phyloP scores from a whole-genome alignment of 345 rosid species.

The Clarkia xantiana region DNA sequence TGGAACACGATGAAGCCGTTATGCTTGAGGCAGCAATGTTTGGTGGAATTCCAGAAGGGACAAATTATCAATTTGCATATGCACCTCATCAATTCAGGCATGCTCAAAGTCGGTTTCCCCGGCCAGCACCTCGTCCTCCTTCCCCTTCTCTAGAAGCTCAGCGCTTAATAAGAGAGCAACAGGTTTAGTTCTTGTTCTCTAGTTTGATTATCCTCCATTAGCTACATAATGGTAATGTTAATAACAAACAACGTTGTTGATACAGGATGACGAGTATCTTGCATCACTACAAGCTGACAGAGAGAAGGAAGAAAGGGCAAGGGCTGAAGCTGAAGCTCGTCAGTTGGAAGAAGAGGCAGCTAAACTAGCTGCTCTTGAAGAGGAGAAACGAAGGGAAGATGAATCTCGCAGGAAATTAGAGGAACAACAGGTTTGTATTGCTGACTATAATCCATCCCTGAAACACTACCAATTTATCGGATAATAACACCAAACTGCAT shows the following conservation, averaged over 20 bases:
- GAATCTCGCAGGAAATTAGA: constrained; percentile 56
- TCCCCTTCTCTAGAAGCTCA: constrained; percentile 92
- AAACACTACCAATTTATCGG: not conserved
- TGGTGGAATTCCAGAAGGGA: constrained; percentile 85
- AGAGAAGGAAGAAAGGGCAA: constrained; percentile 76
- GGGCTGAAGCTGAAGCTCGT: constrained; percentile 76
- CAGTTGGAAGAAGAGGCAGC: constrained; percentile 62
- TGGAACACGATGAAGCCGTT: constrained; percentile 98
- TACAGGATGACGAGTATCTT: constrained; percentile 93
- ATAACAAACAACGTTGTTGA: not conserved
- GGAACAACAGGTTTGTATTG: constrained; percentile 65
- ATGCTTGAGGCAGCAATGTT: constrained; percentile 99
- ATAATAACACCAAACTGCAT: no score
- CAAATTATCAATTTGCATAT: constrained; percentile 43
- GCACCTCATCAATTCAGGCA: constrained; percentile 55
- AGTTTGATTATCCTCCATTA: not conserved
- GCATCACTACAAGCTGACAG: constrained; percentile 92
- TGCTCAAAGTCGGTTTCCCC: constrained; percentile 29
- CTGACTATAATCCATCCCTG: not conserved
- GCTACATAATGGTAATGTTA: not conserved
- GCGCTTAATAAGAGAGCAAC: constrained; percentile 93
- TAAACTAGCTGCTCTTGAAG: constrained; percentile 62
- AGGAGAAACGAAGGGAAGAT: constrained; percentile 60
- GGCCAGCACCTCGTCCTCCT: constrained; percentile 57
- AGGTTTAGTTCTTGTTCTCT: constrained; percentile 31